Evolutionary conservation across 371 early-diverging fungal genomes (phyloP).

Genomic region (Choanephora cucurbitarum): DNA sequence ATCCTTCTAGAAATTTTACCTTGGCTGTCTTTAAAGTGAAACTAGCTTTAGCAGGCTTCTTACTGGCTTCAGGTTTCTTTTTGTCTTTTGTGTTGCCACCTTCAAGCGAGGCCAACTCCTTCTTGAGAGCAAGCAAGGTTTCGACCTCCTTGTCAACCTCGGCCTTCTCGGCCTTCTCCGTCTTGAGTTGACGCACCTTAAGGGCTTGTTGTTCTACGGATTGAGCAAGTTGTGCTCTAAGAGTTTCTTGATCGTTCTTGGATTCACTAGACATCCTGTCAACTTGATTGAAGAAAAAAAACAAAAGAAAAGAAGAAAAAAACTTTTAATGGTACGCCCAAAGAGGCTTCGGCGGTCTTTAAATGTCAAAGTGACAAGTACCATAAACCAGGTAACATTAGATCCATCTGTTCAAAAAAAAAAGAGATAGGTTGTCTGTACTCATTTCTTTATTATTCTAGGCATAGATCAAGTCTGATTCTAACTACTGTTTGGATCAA

Average conservation of each 20-base stretch:
- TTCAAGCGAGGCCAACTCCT: slow-evolving; percentile 54
- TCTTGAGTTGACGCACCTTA: slow-evolving; percentile 64
- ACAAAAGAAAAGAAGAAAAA: slow-evolving; percentile 2
- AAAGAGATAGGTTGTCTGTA: too few relatives aligned
- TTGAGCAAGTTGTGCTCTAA: slow-evolving; percentile 50
- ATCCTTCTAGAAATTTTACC: slow-evolving; percentile 34
- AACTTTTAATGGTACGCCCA: too few relatives aligned
- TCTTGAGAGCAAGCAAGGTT: slow-evolving; percentile 61
- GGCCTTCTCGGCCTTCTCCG: slow-evolving; percentile 59
- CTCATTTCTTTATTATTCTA: neutral
- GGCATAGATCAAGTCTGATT: too few relatives aligned
- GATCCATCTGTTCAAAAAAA: too few relatives aligned
- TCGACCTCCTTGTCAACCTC: slow-evolving; percentile 61
- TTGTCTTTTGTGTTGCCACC: slow-evolving; percentile 17
- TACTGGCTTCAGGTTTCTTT: slow-evolving; percentile 21
- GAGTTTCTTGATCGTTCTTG: slow-evolving; percentile 2
- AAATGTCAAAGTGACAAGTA: too few relatives aligned
- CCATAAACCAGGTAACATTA: too few relatives aligned
- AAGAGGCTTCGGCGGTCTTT: too few relatives aligned
- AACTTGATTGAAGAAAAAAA: neutral
- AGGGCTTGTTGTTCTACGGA: slow-evolving; percentile 65
- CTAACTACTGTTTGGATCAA: slow-evolving; percentile 8
- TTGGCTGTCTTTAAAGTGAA: slow-evolving; percentile 76
- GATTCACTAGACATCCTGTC: neutral
- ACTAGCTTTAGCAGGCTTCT: slow-evolving; percentile 38